Conservation (phyloP, 1,139 yeast species). For the Kurtzmaniella quercitrusa region DNA sequence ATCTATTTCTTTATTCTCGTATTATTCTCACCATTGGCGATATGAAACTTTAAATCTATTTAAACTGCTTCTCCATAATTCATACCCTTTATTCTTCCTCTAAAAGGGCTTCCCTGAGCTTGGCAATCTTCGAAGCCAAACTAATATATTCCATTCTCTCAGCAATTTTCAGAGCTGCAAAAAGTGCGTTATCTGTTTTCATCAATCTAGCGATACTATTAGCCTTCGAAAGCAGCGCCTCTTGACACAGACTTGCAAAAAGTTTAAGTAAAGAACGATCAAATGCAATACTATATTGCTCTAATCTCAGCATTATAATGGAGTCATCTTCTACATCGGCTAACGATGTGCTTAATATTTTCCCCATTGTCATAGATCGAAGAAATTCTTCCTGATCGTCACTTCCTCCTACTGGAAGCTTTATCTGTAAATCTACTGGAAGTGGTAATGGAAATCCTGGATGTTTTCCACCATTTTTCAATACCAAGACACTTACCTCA, state of each 20-base stretch:
- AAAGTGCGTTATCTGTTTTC: slow-evolving; percentile 71
- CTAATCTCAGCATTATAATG: slow-evolving; percentile 45
- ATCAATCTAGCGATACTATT: slow-evolving; percentile 65
- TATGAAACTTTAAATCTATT: too few species aligned
- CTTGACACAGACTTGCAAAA: slow-evolving; percentile 74
- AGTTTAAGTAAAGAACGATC: slow-evolving; percentile 75
- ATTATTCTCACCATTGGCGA: too few species aligned
- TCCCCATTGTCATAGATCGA: slow-evolving; percentile 47
- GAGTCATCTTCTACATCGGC: slow-evolving; percentile 34
- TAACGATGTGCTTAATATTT: slow-evolving; percentile 41
- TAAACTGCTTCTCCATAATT: too few species aligned
- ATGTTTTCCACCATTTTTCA: slow-evolving; percentile 54
- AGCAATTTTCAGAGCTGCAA: slow-evolving; percentile 81
- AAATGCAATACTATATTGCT: slow-evolving; percentile 47
- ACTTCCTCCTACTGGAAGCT: slow-evolving; percentile 49
- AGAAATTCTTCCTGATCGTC: slow-evolving; percentile 38
- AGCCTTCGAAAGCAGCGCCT: slow-evolving; percentile 62
- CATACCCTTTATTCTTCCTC: slow-evolving; percentile 10
- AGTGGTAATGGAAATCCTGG: slow-evolving; percentile 78
- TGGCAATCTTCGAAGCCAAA: slow-evolving; percentile 65
- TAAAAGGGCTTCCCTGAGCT: slow-evolving; percentile 53
- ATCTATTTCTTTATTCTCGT: not conserved
- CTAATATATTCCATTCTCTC: slow-evolving; percentile 66
- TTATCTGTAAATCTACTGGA: slow-evolving; percentile 71
- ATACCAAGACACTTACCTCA: slow-evolving; percentile 66